A percentile compares a stretch with the other conserved stretches of the same genome.
Conservation (phyloP, 2,329 filamentous ascomycete species). For the Fonsecaea pugnacius region DNA sequence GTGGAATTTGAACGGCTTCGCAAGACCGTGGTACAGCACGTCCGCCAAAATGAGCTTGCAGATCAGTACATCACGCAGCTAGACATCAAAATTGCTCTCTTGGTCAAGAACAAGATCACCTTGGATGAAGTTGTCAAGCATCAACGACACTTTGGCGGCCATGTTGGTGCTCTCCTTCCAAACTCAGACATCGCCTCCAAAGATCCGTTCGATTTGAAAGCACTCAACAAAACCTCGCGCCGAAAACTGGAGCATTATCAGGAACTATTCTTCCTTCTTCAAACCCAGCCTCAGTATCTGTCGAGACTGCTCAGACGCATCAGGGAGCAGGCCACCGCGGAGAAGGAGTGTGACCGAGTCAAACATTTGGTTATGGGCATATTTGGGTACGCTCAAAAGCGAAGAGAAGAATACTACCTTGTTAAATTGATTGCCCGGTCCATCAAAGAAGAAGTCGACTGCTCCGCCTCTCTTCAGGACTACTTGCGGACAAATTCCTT, state of each 20-base stretch:
- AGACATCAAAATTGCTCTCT: slow-evolving; percentile 96
- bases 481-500: slow-evolving; percentile 90
- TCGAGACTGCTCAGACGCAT: slow-evolving; percentile 83
- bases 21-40: slow-evolving; percentile 95
- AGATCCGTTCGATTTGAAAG: slow-evolving; percentile 95
- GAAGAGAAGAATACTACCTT: slow-evolving; percentile 94
- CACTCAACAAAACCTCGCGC: slow-evolving; percentile 92
- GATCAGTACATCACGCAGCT: slow-evolving; percentile 98
- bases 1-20: slow-evolving; percentile 93
- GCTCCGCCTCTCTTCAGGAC: slow-evolving; percentile 74
- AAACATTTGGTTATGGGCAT: slow-evolving; percentile 94
- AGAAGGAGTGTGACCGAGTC: slow-evolving; percentile 90
- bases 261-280: slow-evolving; percentile 94
- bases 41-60: slow-evolving; percentile 93
- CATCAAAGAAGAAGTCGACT: slow-evolving; percentile 82
- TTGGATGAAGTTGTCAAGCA: slow-evolving; percentile 96
- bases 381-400: slow-evolving; percentile 96
- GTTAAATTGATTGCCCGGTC: slow-evolving; percentile 84
- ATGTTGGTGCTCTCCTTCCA: slow-evolving; percentile 80
- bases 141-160: slow-evolving; percentile 92
- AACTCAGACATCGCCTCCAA: slow-evolving; percentile 86
- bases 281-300: slow-evolving; percentile 94
- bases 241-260: slow-evolving; percentile 97
- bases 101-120: slow-evolving; percentile 99
- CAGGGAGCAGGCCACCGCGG: slow-evolving; percentile 79